Evolutionary conservation across 2,329 filamentous ascomycete genomes (phyloP), one percentile per base, ranked within the genome.

Genomic region (Chalaropsis thielavioides): DNA sequence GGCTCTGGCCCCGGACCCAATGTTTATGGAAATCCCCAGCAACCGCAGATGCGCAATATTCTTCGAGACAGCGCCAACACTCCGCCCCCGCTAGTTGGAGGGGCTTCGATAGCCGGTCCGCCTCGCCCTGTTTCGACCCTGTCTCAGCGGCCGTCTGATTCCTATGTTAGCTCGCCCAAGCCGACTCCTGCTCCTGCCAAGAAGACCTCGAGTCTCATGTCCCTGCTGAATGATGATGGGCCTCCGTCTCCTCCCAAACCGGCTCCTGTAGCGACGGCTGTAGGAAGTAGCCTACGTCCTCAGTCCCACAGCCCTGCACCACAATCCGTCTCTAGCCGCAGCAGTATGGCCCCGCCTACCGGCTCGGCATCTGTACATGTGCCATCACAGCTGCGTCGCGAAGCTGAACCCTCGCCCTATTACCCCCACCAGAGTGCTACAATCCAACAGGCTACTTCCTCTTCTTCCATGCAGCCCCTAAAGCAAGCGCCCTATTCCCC

Each of bases 121-220:
- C 8, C 60, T 44, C 60, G 41, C 15, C 60, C 41, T 49, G 41
- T 44, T 46, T 44, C 44, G 19, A 62, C 44, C 8, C 60, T 58
- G 19, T 51, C 62, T 11, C 65, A 67, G 19, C 65, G 62, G 22
- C 62, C 62, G 24, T 31, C 43, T 7, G 62, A 67, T 22, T 54
- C 58, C 10, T 64, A 64, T 27, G 62, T 38, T 11, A 49, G 35
- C 49, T 64, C 65, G 13, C 65, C 65, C 1, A 67, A 64, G 65
- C 65, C 65, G 8, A 27, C 40, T 54, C 75, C 75, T 8, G 72
- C 75, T 35, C 71, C 77, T 24, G 73, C 77, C 35, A 73, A 80
- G n/a, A 86, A 85, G 74, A 84, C 79, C 7, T 85, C 83, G 15
- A 86, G 76, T 68, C 78, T 87, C 67, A 84, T 85, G 79, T 82